Conservation (phyloP, 2,329 filamentous ascomycete genomes). For the Colletotrichum karsti region DNA sequence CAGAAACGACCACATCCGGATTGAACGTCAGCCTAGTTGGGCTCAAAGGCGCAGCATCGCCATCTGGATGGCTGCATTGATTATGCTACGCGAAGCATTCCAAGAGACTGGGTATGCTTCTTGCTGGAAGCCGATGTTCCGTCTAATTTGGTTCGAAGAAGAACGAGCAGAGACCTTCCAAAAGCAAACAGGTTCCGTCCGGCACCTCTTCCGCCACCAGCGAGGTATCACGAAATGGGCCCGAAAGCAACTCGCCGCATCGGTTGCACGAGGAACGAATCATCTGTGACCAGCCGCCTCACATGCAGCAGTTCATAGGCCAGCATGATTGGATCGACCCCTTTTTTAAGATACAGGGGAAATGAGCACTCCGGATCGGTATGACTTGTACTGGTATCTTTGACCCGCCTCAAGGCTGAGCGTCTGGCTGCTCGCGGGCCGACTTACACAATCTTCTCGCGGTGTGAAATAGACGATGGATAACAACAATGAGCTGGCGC, state of each 20-base stretch:
- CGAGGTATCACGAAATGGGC: not conserved
- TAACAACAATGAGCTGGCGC: not conserved
- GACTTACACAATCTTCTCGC: not conserved
- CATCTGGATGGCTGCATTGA: conserved; percentile 22
- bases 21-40: not conserved
- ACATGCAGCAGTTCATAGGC: not conserved
- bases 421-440: not conserved
- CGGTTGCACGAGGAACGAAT: not conserved
- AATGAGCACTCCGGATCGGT: not conserved
- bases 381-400: not conserved
- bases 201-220: not conserved
- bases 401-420: not conserved
- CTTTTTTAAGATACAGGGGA: not conserved
- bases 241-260: conserved; percentile 4
- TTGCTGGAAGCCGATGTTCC: conserved; percentile 6
- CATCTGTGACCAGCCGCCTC: not conserved
- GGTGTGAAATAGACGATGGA: not conserved
- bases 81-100: conserved; percentile 6
- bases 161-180: not conserved
- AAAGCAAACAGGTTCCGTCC: not conserved
- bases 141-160: not conserved
- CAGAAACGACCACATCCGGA: not conserved
- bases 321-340: not conserved
- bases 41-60: conserved; percentile 5
- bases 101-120: conserved; percentile 24